These are phyloP conservation scores for Ceratonia siliqua DNA, from an alignment of 306 rosid genomes.

Conservation along the genomic window DNA sequence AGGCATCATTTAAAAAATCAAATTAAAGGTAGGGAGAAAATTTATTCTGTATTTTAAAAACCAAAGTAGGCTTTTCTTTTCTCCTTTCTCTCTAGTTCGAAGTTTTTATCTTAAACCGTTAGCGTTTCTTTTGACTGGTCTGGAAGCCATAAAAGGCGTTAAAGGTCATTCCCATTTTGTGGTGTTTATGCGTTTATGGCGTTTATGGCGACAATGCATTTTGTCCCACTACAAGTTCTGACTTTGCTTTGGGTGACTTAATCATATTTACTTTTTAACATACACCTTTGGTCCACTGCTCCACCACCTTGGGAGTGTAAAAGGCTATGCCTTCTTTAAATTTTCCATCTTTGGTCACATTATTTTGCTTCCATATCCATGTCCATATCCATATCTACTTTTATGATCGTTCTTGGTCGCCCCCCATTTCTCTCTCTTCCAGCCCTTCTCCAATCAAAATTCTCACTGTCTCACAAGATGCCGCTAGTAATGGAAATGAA, in stretches of 20 bases:
- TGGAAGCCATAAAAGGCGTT: constrained; percentile 28
- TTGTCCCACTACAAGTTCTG: constrained; percentile 7
- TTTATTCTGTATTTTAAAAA: background rate
- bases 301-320: constrained; percentile 39
- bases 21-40: background rate
- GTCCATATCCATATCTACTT: constrained; percentile 7
- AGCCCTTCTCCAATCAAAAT: background rate
- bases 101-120: background rate
- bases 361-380: constrained; percentile 27
- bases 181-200: constrained; percentile 9
- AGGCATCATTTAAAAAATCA: background rate
- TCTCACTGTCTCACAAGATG: background rate
- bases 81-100: background rate
- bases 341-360: constrained; percentile 10
- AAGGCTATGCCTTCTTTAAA: constrained; percentile 27
- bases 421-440: background rate
- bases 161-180: constrained; percentile 13
- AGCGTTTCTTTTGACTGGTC: constrained; percentile 16
- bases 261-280: background rate
- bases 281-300: background rate
- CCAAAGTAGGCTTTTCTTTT: background rate
- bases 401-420: background rate
- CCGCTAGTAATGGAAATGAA: background rate
- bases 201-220: background rate
- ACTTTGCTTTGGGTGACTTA: constrained; percentile 22